Evolutionary conservation across 257 asterid genomes (phyloP).

Genomic region (Rhazya stricta): DNA sequence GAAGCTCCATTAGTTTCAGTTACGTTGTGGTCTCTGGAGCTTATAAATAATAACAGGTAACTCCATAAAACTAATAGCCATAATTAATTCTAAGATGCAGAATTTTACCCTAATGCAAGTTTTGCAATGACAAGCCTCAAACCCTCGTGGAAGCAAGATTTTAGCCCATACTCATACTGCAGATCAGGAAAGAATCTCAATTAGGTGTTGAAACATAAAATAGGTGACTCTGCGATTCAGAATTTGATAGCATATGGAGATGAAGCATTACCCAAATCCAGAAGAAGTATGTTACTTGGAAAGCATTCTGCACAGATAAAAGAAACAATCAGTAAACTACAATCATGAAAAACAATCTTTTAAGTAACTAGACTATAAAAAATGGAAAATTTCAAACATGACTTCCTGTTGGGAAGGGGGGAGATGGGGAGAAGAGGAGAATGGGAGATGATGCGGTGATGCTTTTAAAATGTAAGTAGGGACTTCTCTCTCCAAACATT

Average conservation of each 20-base stretch:
- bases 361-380: not conserved
- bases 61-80: not conserved
- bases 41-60: not conserved
- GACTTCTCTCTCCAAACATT: not conserved
- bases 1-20: not conserved
- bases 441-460: too few species aligned
- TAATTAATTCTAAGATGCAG: not conserved
- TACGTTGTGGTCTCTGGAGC: not conserved
- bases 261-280: slow-evolving; percentile 78
- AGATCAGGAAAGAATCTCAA: slow-evolving; percentile 7
- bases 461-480: not conserved
- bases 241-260: slow-evolving; percentile 1
- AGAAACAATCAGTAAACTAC: not conserved
- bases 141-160: slow-evolving; percentile 70
- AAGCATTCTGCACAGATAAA: slow-evolving; percentile 60
- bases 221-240: not conserved
- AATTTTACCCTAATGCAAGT: slow-evolving; percentile 60
- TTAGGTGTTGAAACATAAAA: not conserved
- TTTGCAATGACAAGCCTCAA: slow-evolving; percentile 46
- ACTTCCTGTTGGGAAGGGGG: not conserved
- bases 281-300: slow-evolving; percentile 74
- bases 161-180: slow-evolving; percentile 68
- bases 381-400: not conserved
- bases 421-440: not conserved
- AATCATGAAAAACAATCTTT: not conserved